Conservation (phyloP, 306 rosid genomes). For the Senna tora region DNA sequence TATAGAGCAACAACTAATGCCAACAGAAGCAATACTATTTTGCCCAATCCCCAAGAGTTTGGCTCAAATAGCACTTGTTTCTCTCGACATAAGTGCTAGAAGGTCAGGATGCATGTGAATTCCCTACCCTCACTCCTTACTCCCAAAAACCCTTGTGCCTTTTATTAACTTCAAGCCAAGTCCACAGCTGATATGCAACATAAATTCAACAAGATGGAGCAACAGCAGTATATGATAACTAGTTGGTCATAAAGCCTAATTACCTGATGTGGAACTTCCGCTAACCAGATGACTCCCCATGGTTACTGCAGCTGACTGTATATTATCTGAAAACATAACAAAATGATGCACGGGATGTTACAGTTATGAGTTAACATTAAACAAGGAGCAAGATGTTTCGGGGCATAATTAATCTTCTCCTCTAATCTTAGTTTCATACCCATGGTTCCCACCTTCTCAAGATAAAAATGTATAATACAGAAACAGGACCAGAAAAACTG, state of each 20-base stretch:
- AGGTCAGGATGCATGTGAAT: too few species aligned
- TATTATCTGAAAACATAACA: constrained; percentile 36
- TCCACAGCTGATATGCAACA: background rate
- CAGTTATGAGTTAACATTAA: background rate
- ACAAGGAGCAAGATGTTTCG: background rate
- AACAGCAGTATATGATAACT: background rate
- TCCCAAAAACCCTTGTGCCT: too few species aligned
- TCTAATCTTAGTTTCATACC: background rate
- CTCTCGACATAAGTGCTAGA: too few species aligned
- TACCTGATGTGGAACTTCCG: constrained; percentile 47
- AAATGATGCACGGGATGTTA: background rate
- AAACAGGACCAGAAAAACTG: background rate
- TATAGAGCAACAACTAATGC: background rate
- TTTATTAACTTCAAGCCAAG: too few species aligned
- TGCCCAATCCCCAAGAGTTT: too few species aligned
- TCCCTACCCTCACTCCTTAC: too few species aligned
- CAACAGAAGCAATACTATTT: background rate
- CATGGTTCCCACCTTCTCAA: background rate
- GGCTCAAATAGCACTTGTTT: too few species aligned
- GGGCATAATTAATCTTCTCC: background rate
- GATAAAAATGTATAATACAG: background rate
- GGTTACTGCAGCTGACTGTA: constrained; percentile 37
- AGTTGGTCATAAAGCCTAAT: background rate
- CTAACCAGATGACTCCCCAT: constrained; percentile 30
- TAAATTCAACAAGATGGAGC: background rate